Evolutionary conservation across 2,329 filamentous ascomycete genomes (phyloP).

Genomic region (Gaeumannomyces sp.): DNA sequence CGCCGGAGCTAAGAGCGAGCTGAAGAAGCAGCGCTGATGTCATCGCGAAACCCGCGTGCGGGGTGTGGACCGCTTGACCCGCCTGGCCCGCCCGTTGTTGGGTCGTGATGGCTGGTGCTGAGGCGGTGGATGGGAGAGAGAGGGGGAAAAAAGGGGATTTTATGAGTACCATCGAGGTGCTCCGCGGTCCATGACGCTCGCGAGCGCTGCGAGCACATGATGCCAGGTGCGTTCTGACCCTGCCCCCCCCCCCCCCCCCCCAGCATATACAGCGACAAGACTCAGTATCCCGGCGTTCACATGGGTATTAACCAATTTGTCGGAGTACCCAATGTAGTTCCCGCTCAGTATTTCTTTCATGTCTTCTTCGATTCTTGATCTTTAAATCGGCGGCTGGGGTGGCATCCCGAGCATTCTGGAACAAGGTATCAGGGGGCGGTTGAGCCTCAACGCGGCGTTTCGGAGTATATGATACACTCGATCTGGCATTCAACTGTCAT

Average conservation of each 20-base stretch:
- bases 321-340: background rate
- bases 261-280: background rate
- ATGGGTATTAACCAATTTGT: background rate
- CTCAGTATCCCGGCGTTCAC: background rate
- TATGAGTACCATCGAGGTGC: background rate
- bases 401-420: background rate
- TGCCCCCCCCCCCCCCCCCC: too few relatives aligned
- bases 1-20: conserved; percentile 24
- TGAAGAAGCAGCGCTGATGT: conserved; percentile 42
- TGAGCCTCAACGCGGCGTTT: background rate
- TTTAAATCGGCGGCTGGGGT: background rate
- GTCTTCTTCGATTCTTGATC: background rate
- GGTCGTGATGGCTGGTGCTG: background rate
- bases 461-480: background rate
- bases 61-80: background rate
- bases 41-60: background rate
- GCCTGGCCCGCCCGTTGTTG: background rate
- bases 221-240: background rate
- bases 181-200: background rate
- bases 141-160: background rate
- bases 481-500: conserved; percentile 6
- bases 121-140: background rate
- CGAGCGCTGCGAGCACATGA: background rate
- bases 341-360: background rate
- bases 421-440: background rate